Evolutionary conservation across 371 early-diverging fungal genomes (phyloP), one percentile per base, ranked within the genome.

Genomic region (Mortierella sp.): DNA sequence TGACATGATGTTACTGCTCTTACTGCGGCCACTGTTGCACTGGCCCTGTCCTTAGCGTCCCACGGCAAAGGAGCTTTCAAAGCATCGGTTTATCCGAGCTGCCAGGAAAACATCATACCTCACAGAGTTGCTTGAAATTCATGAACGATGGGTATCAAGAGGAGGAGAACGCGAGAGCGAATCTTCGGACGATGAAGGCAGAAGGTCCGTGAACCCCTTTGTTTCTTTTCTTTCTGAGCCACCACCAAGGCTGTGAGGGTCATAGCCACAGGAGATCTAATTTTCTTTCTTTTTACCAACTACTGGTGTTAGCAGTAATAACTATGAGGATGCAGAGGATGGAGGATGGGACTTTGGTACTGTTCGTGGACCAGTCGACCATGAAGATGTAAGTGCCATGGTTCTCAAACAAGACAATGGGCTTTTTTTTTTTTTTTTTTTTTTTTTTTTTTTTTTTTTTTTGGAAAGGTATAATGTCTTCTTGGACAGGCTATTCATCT

Each of bases 51-150:
- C 4, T 9, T 81, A 93, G 95, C 86, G 98, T 44, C 95, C 96
- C 0, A 84, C 95, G 0, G 98, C 98, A 30, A 92, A 92, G 74
- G 96, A 97, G 30, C 83, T 99, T 19, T 85, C 95, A 56, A 94
- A 93, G 74, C 98, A 99, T 82, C 86, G 91, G 60, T 97, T 99
- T 70, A 92, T 99, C 64, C 87, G 90, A 44, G 82, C 76, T 25
- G 93, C 94, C 30, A 95, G 94, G 71, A 95, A 93, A 62, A 86
- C 91, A 0, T 89, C 92, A 2, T 91, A 93, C 68, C 72, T 97
- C 62, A 93, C 93, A 7, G 97, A 97, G 60, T 80, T 97, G 28
- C 92, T 95, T 52, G 93, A 95, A 63, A 81, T 91, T 21, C 92
- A 96, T 80, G 92, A 96, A 64, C 86, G 88, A 58, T 97, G 93